Conservation (phyloP, 2,329 filamentous ascomycete genomes). For the Xylaria sp. region DNA sequence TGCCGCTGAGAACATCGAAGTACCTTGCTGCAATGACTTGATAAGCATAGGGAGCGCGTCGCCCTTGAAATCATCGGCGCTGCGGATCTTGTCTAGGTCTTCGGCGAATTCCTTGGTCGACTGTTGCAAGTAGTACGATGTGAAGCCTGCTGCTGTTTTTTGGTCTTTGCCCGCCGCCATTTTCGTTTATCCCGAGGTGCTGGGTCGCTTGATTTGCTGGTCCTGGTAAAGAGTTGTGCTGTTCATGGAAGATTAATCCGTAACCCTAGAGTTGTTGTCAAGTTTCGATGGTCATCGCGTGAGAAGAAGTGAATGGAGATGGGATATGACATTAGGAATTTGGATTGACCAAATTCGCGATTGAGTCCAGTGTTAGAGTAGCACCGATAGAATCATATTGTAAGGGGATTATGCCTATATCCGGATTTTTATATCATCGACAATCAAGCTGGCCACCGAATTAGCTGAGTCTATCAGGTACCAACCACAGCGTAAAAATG, state of each 20-base stretch:
- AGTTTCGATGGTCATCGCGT: background rate
- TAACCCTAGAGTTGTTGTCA: background rate
- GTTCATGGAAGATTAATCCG: background rate
- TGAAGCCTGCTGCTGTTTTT: conserved; percentile 59
- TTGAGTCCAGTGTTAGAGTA: background rate
- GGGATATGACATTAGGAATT: background rate
- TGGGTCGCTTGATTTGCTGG: background rate
- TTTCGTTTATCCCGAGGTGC: background rate
- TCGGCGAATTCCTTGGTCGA: conserved; percentile 77
- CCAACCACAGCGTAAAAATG: too few relatives aligned
- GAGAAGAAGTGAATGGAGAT: too few relatives aligned
- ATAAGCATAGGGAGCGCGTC: conserved; percentile 74
- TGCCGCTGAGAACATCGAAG: conserved; percentile 67
- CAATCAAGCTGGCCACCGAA: too few relatives aligned
- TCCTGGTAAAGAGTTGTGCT: background rate
- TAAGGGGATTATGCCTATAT: background rate
- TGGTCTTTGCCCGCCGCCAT: conserved; percentile 42
- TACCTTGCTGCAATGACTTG: conserved; percentile 75
- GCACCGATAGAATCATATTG: background rate
- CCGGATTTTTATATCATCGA: too few relatives aligned
- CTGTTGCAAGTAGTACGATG: conserved; percentile 75
- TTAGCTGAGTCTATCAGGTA: too few relatives aligned
- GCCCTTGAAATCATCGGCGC: conserved; percentile 75
- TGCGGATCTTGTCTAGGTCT: conserved; percentile 76
- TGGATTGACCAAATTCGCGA: background rate